phyloP scores from a whole-genome alignment of 2,329 filamentous ascomycete species.

The Thermomyces lanuginosus region DNA sequence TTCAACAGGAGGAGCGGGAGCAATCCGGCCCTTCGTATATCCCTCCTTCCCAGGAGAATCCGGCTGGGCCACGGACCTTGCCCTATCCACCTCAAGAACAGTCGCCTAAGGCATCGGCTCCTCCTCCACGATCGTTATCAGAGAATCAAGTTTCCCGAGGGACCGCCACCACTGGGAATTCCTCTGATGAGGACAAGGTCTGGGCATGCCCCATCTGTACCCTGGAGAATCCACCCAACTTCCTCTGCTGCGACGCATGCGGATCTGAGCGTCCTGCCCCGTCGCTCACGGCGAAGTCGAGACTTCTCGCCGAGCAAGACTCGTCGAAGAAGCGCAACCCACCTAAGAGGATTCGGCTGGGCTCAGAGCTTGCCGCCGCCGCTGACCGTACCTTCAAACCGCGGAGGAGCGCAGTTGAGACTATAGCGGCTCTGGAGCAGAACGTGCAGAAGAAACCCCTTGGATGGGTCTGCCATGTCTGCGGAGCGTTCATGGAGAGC shows the following conservation, averaged over 20 bases:
- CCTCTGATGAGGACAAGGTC: constrained; percentile 20
- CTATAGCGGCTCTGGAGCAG: constrained; percentile 22
- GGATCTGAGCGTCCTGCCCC: constrained; percentile 37
- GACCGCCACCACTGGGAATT: constrained; percentile 12
- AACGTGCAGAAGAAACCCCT: constrained; percentile 32
- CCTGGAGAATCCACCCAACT: constrained; percentile 43
- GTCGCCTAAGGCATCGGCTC: constrained; percentile 1
- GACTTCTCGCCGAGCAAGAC: neutral
- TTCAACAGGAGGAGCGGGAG: constrained; percentile 59
- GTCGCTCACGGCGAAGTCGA: constrained; percentile 18
- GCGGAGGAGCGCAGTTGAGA: constrained; percentile 17
- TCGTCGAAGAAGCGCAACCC: constrained; percentile 2
- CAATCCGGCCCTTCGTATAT: constrained; percentile 42
- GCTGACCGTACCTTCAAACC: constrained; percentile 12
- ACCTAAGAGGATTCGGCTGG: too few relatives aligned
- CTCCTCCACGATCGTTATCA: constrained; percentile 1
- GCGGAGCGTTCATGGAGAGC: constrained; percentile 46
- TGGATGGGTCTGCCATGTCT: constrained; percentile 43
- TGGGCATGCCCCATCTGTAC: constrained; percentile 49
- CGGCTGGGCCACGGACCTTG: constrained; percentile 31
- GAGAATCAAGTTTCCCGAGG: constrained; percentile 5
- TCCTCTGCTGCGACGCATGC: constrained; percentile 45
- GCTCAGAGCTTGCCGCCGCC: constrained; percentile 1
- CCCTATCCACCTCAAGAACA: too few relatives aligned
- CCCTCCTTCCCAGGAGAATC: constrained; percentile 36